Conservation (phyloP, 73 alveolate species). For the Symbiodinium natans region DNA sequence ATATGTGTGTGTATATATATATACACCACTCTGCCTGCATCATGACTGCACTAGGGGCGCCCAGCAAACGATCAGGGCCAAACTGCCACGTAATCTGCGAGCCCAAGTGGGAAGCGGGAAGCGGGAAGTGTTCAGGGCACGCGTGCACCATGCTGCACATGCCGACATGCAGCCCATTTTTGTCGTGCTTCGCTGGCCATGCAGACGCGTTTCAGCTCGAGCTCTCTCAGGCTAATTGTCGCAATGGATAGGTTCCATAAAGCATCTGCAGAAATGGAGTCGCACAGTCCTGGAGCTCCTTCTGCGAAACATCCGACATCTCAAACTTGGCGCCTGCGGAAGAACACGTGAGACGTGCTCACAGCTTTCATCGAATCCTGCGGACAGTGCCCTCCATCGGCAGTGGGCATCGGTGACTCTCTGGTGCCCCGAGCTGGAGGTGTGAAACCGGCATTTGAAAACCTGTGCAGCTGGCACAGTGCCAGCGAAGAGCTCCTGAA, state of each 20-base stretch:
- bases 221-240: constrained; percentile 9
- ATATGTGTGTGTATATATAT: no score
- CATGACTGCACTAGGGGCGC: background rate
- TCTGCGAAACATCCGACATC: background rate
- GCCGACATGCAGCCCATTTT: no score
- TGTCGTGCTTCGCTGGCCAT: background rate
- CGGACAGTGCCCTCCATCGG: background rate
- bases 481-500: no score
- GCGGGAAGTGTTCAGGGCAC: no score
- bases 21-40: background rate
- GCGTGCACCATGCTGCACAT: no score
- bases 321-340: no score
- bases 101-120: no score
- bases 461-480: no score
- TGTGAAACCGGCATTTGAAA: constrained; percentile 6
- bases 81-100: background rate
- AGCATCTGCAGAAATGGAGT: background rate
- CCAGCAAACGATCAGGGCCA: background rate
- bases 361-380: background rate
- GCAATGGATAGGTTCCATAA: background rate
- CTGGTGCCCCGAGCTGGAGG: constrained; percentile 24
- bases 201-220: background rate
- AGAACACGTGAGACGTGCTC: no score
- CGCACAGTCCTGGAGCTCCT: background rate
- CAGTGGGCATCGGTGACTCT: background rate